A percentile compares a stretch with the other conserved stretches of the same genome.
phyloP scores from a whole-genome alignment of 345 rosid genomes.

The Eucalyptus polyanthemos region DNA sequence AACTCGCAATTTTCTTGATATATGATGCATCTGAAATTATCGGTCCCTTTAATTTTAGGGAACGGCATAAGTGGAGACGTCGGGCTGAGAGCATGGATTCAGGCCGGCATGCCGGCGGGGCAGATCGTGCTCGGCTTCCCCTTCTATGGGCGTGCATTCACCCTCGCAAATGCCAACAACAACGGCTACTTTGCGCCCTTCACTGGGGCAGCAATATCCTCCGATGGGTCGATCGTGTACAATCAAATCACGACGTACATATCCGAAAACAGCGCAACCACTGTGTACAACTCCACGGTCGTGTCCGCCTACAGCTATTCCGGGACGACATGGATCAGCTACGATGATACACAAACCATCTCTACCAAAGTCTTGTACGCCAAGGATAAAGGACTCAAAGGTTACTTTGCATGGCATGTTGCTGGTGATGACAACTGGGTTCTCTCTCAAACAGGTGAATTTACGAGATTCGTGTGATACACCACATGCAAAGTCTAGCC shows the following conservation, averaged over 20 bases:
- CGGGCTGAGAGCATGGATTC: slow-evolving; percentile 42
- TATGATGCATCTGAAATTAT: not conserved
- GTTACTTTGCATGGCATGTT: slow-evolving; percentile 74
- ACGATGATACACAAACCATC: slow-evolving; percentile 35
- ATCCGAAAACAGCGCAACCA: slow-evolving; percentile 10
- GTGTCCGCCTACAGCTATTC: slow-evolving; percentile 38
- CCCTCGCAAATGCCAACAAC: slow-evolving; percentile 29
- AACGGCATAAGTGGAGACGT: slow-evolving; percentile 35
- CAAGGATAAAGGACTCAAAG: slow-evolving; percentile 34
- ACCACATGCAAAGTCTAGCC: not conserved
- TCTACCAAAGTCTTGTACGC: slow-evolving; percentile 36
- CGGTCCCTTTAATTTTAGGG: not conserved
- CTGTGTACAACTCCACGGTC: slow-evolving; percentile 24
- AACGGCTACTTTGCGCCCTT: slow-evolving; percentile 44
- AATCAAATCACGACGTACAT: slow-evolving; percentile 21
- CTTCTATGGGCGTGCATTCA: slow-evolving; percentile 48
- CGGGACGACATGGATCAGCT: slow-evolving; percentile 53
- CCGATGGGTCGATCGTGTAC: slow-evolving; percentile 10
- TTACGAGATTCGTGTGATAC: not conserved
- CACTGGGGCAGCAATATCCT: slow-evolving; percentile 13
- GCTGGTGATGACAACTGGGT: slow-evolving; percentile 36
- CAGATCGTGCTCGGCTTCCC: slow-evolving; percentile 61
- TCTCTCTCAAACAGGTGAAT: slow-evolving; percentile 5
- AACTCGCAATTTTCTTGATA: not conserved
- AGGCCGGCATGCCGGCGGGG: slow-evolving; percentile 26